Conservation (phyloP, 371 early-diverging fungal genomes). For the Lichtheimia hyalospora region DNA sequence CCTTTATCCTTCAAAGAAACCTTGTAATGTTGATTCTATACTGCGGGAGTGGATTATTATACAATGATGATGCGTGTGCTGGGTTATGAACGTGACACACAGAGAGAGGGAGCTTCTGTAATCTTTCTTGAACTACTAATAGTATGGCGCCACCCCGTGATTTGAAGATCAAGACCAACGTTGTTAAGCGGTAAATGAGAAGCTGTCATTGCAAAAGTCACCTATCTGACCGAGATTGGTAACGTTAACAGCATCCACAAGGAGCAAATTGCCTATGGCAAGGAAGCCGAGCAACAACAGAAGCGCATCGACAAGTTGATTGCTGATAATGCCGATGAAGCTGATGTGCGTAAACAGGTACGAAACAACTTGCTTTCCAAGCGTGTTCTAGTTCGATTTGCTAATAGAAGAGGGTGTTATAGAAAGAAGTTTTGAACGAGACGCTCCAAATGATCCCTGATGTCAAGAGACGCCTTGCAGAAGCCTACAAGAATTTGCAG, state of each 20-base stretch:
- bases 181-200: slow-evolving; percentile 59
- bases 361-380: neutral
- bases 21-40: too few relatives aligned
- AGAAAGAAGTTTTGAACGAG: slow-evolving; percentile 79
- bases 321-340: slow-evolving; percentile 59
- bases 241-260: slow-evolving; percentile 52
- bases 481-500: slow-evolving; percentile 60
- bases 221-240: too few relatives aligned
- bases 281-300: slow-evolving; percentile 65
- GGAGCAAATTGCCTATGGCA: slow-evolving; percentile 62
- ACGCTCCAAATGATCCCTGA: slow-evolving; percentile 78
- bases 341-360: slow-evolving; percentile 75
- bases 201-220: too few relatives aligned
- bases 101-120: too few relatives aligned
- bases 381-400: neutral
- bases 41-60: neutral
- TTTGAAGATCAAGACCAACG: slow-evolving; percentile 72
- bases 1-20: too few relatives aligned
- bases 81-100: too few relatives aligned
- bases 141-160: slow-evolving; percentile 22
- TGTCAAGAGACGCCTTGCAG: slow-evolving; percentile 57
- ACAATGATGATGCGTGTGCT: too few relatives aligned
- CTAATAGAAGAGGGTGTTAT: neutral
- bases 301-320: slow-evolving; percentile 66
- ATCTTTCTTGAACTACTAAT: too few relatives aligned